A percentile compares a stretch with the other conserved stretches of the same genome.
phyloP scores from a whole-genome alignment of 306 rosid genomes.

The Vigna hirtella region DNA sequence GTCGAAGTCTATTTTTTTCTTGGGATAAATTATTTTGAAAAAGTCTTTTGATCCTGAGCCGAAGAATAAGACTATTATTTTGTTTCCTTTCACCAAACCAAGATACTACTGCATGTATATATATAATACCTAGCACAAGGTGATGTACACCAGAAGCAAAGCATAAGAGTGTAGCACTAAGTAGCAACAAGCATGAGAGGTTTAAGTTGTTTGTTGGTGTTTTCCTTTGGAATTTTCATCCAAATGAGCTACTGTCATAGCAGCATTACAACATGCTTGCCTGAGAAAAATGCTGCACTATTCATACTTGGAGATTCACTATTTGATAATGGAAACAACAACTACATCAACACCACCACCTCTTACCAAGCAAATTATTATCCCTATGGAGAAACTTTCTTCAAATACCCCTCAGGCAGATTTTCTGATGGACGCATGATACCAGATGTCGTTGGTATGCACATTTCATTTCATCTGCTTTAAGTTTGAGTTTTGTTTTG shows the following conservation, averaged over 20 bases:
- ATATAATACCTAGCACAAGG: neutral
- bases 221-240: neutral
- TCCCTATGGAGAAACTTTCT: conserved; percentile 57
- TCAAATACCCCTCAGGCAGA: conserved; percentile 54
- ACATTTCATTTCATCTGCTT: too few relatives aligned
- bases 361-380: conserved; percentile 19
- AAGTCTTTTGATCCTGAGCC: too few relatives aligned
- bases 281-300: conserved; percentile 31
- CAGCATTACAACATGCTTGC: conserved; percentile 9
- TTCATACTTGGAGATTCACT: conserved; percentile 66
- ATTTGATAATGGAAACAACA: conserved; percentile 61
- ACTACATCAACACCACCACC: conserved; percentile 53
- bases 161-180: too few relatives aligned
- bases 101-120: neutral
- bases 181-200: neutral
- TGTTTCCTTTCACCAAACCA: neutral
- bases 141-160: neutral
- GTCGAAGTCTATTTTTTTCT: too few relatives aligned
- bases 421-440: conserved; percentile 52
- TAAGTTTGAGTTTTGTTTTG: too few relatives aligned
- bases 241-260: neutral
- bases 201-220: neutral
- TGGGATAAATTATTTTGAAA: too few relatives aligned
- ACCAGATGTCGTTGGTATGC: conserved; percentile 53
- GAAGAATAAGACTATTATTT: neutral